These are phyloP conservation scores for Fallopia convolvulus DNA, from an alignment of 148 eudicot species.

Conservation along the genomic window DNA sequence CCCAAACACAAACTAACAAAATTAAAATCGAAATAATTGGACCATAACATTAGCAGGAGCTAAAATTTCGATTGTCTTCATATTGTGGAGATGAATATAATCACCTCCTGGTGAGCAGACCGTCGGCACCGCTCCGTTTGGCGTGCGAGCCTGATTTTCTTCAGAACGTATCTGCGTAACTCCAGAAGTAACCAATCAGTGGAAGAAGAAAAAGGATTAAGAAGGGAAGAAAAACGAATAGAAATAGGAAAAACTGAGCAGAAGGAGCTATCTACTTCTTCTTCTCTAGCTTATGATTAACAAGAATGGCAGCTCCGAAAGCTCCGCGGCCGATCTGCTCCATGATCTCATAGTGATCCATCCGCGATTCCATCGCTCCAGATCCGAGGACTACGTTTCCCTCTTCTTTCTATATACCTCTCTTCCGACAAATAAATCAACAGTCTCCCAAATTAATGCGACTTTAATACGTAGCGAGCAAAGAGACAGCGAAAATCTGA, in stretches of 20 bases:
- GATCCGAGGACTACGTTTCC: background rate
- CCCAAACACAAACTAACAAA: background rate
- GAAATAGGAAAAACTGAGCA: background rate
- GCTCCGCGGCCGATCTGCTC: conserved; percentile 99
- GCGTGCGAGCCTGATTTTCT: conserved; percentile 95
- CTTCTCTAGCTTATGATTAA: conserved; percentile 77
- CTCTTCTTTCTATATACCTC: background rate
- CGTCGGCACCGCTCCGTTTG: conserved; percentile 96
- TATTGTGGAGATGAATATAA: background rate
- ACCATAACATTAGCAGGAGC: background rate
- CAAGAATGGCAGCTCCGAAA: conserved; percentile 96
- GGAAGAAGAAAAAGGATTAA: background rate
- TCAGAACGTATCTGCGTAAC: conserved; percentile 68
- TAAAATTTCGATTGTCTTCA: background rate
- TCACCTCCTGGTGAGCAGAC: conserved; percentile 98
- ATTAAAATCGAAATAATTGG: background rate
- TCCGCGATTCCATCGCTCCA: conserved; percentile 58
- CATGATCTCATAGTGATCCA: conserved; percentile 99
- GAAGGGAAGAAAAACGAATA: background rate
- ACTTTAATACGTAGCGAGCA: background rate
- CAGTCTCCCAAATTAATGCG: background rate
- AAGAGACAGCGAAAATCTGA: background rate
- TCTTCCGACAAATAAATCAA: background rate
- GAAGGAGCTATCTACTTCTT: conserved; percentile 37
- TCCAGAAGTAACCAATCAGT: conserved; percentile 4